A percentile compares a stretch with the other conserved stretches of the same genome.
Evolutionary conservation across 257 asterid species (phyloP).

Genomic region (Fraxinus americana): DNA sequence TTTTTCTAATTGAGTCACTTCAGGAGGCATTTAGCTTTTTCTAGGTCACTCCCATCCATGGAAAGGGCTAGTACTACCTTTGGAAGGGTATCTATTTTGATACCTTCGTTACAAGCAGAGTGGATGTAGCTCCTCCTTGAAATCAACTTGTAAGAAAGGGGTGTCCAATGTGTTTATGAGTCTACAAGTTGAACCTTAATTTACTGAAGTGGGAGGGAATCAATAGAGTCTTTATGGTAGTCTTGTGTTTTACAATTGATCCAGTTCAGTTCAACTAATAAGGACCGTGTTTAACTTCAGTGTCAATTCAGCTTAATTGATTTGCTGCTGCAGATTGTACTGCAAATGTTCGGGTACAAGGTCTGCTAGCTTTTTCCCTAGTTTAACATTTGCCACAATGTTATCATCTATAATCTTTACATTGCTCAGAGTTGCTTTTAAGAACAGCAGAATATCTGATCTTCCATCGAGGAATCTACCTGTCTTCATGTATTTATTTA

Average conservation of each 20-base stretch:
- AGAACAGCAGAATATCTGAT: neutral
- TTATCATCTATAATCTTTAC: neutral
- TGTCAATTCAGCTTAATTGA: neutral
- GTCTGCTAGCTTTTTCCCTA: no score
- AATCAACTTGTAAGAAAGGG: neutral
- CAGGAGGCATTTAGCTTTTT: neutral
- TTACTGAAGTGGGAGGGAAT: no score
- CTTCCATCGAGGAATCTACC: neutral
- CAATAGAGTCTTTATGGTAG: no score
- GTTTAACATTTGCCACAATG: neutral
- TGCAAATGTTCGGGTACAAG: no score
- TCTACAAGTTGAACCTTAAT: neutral
- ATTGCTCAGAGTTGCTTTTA: neutral
- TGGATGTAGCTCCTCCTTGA: neutral
- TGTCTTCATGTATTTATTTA: no score
- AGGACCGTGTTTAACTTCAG: neutral
- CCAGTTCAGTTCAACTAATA: no score
- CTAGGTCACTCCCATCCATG: neutral
- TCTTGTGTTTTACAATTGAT: no score
- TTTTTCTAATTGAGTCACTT: no score
- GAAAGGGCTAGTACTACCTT: neutral
- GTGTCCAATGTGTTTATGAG: neutral
- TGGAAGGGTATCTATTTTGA: no score
- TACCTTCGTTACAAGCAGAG: neutral
- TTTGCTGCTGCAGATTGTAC: no score